A percentile compares a stretch with the other conserved stretches of the same genome.
These are phyloP conservation scores for Globisporangium recalcitrans DNA, from an alignment of 352 stramenopile genomes.

Conservation along the genomic window DNA sequence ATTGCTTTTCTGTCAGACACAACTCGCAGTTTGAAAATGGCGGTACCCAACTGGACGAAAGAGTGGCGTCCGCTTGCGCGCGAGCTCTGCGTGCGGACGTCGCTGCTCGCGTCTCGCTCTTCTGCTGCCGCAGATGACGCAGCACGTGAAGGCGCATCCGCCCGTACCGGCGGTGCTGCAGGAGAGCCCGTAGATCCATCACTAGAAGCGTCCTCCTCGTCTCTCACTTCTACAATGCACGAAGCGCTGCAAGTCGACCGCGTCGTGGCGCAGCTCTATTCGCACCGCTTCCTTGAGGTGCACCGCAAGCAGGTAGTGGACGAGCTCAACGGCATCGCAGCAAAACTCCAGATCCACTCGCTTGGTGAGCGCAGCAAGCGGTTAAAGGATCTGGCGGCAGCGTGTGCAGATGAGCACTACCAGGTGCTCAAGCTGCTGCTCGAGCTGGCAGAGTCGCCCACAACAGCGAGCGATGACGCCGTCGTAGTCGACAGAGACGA, in stretches of 20 bases:
- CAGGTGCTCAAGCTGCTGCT: conserved; percentile 56
- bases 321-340: conserved; percentile 34
- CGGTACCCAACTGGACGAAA: conserved; percentile 41
- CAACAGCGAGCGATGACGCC: conserved; percentile 27
- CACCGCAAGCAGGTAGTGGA: conserved; percentile 40
- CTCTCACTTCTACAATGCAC: neutral
- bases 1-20: neutral
- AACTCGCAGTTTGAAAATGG: conserved; percentile 21
- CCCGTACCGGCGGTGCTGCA: neutral
- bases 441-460: conserved; percentile 48
- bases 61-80: conserved; percentile 56
- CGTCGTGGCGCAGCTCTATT: conserved; percentile 43
- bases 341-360: conserved; percentile 56
- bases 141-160: neutral
- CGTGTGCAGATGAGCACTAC: conserved; percentile 26
- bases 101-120: neutral
- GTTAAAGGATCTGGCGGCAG: conserved; percentile 26
- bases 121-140: neutral
- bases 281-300: conserved; percentile 43
- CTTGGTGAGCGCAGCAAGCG: conserved; percentile 34
- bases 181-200: neutral
- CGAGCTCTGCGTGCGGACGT: conserved; percentile 36
- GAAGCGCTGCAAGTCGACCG: conserved; percentile 34
- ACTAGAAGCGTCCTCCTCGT: neutral
- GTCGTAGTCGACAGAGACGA: conserved; percentile 27